Percentiles rank a stretch among this genome's conserved stretches.
phyloP scores from a whole-genome alignment of 1,284 basidiomycete species.

The Caloboletus firmus region DNA sequence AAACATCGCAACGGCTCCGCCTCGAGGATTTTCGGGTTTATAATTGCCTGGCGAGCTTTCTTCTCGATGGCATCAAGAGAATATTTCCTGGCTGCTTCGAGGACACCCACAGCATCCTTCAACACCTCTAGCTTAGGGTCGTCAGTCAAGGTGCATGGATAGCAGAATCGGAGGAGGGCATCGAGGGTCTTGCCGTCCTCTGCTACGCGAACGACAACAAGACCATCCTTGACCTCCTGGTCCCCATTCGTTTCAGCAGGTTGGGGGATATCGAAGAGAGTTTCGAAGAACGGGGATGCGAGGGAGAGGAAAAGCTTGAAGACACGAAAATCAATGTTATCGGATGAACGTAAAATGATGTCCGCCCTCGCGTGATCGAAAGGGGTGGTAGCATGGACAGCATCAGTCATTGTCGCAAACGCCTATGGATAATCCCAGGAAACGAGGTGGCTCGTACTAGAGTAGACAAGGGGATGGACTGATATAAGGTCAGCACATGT shows the following conservation, averaged over 20 bases:
- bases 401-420: neutral
- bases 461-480: too few relatives aligned
- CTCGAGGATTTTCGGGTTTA: constrained; percentile 15
- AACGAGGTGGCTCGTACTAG: too few relatives aligned
- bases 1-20: constrained; percentile 20
- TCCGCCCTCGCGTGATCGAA: constrained; percentile 24
- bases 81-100: constrained; percentile 20
- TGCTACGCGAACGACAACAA: constrained; percentile 14
- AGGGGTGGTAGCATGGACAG: constrained; percentile 15
- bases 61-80: constrained; percentile 14
- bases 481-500: too few relatives aligned
- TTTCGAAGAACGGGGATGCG: constrained; percentile 41
- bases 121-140: constrained; percentile 19
- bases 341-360: constrained; percentile 42
- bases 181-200: constrained; percentile 18
- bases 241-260: constrained; percentile 14
- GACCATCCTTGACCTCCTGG: constrained; percentile 17
- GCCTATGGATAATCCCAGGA: too few relatives aligned
- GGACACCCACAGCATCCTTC: constrained; percentile 8
- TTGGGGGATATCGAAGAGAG: constrained; percentile 46
- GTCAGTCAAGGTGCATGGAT: constrained; percentile 22
- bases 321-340: constrained; percentile 36
- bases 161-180: constrained; percentile 24
- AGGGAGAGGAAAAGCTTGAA: constrained; percentile 38
- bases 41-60: constrained; percentile 8